phyloP scores from a whole-genome alignment of 192 early-diverging fungal species.

The Gonapodya sp. region DNA sequence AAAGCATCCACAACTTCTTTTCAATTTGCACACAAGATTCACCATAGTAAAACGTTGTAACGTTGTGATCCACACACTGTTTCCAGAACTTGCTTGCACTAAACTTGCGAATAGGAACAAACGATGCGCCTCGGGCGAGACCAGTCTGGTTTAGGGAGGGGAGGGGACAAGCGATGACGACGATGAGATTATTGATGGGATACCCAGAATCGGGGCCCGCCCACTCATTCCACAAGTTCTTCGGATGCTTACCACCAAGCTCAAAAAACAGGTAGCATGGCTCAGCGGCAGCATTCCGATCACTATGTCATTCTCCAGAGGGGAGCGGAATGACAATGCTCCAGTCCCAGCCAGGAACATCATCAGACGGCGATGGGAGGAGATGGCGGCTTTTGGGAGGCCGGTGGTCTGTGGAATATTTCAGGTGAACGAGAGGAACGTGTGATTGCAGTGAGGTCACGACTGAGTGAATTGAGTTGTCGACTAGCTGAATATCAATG shows the following conservation, averaged over 20 bases:
- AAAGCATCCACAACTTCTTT: background rate
- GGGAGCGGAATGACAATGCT: background rate
- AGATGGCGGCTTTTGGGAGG: background rate
- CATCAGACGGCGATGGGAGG: background rate
- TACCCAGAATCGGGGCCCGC: no score
- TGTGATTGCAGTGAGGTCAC: background rate
- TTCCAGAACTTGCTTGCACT: conserved; percentile 9
- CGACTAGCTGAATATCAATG: no score
- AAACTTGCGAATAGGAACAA: conserved; percentile 9
- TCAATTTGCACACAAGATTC: background rate
- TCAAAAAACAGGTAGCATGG: background rate
- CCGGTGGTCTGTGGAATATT: background rate
- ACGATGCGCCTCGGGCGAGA: background rate
- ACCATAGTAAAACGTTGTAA: conserved; percentile 3
- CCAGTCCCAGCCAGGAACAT: background rate
- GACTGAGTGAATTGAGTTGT: no score
- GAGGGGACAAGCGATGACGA: no score
- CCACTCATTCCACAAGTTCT: no score
- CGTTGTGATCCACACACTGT: background rate
- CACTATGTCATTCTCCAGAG: background rate
- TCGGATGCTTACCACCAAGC: background rate
- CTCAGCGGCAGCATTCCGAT: conserved; percentile 2
- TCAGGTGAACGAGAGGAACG: background rate
- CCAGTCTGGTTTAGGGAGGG: background rate
- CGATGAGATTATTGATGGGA: no score